phyloP scores from a whole-genome alignment of 768 basidiomycete species.

The Tricholoma sp. region DNA sequence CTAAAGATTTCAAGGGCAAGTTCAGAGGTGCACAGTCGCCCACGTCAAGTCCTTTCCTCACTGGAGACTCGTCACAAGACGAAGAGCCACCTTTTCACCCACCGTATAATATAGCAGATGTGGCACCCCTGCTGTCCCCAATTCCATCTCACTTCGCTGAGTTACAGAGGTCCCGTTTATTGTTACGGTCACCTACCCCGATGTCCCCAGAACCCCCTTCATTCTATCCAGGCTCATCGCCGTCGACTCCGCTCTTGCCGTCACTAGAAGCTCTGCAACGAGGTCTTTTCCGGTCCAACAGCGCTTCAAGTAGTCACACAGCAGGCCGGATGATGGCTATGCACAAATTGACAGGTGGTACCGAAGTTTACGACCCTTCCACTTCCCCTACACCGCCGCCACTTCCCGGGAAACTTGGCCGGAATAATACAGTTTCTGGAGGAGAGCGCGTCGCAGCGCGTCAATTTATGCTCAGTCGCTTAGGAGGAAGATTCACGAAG shows the following conservation, averaged over 20 bases:
- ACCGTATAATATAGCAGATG: slow-evolving; percentile 28
- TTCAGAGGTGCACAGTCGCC: slow-evolving; percentile 43
- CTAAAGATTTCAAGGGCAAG: slow-evolving; percentile 69
- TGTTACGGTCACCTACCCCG: slow-evolving; percentile 46
- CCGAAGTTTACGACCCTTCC: slow-evolving; percentile 58
- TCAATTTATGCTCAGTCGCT: slow-evolving; percentile 56
- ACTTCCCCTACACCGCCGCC: slow-evolving; percentile 53
- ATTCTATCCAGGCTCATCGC: slow-evolving; percentile 61
- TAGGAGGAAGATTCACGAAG: slow-evolving; percentile 53
- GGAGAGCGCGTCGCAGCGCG: slow-evolving; percentile 74
- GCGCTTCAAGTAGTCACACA: slow-evolving; percentile 68
- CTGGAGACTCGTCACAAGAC: slow-evolving; percentile 72
- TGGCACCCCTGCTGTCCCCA: slow-evolving; percentile 39
- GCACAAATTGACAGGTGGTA: slow-evolving; percentile 79
- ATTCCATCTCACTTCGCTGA: slow-evolving; percentile 56
- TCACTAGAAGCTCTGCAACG: slow-evolving; percentile 74
- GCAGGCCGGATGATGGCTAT: slow-evolving; percentile 67
- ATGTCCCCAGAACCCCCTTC: slow-evolving; percentile 49
- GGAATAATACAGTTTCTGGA: slow-evolving; percentile 81
- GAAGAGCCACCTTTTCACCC: slow-evolving; percentile 39
- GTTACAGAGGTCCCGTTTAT: slow-evolving; percentile 39
- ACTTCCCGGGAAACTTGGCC: slow-evolving; percentile 36
- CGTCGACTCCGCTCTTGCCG: slow-evolving; percentile 60
- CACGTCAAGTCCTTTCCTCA: slow-evolving; percentile 36
- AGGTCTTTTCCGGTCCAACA: slow-evolving; percentile 85